These are phyloP conservation scores for Akebia trifoliata DNA, from an alignment of 164 flowering plant species.

Conservation along the genomic window DNA sequence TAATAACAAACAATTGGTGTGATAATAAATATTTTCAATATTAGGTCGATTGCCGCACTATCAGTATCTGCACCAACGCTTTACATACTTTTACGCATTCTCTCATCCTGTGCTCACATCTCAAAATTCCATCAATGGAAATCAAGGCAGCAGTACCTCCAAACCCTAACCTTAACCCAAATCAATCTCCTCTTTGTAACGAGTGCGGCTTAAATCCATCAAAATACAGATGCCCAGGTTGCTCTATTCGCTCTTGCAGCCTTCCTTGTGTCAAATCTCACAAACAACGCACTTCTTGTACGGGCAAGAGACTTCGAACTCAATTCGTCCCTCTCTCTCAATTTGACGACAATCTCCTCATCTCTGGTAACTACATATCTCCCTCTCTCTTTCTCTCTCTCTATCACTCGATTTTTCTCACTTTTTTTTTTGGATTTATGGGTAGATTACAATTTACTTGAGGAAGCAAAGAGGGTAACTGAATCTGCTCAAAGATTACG, in stretches of 20 bases:
- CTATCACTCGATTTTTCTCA: neutral
- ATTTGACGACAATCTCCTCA: slow-evolving; percentile 24
- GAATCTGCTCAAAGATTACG: slow-evolving; percentile 15
- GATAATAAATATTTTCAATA: too few relatives aligned
- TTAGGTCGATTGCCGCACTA: too few relatives aligned
- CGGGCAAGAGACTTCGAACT: slow-evolving; percentile 24
- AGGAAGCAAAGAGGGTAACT: slow-evolving; percentile 16
- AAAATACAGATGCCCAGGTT: slow-evolving; percentile 32
- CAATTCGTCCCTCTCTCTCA: slow-evolving; percentile 26
- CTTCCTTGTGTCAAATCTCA: slow-evolving; percentile 34
- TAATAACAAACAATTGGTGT: too few relatives aligned
- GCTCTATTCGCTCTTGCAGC: slow-evolving; percentile 27
- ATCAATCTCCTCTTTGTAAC: slow-evolving; percentile 15
- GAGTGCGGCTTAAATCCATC: slow-evolving; percentile 23
- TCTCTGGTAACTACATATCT: slow-evolving; percentile 18
- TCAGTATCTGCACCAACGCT: too few relatives aligned
- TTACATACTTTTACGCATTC: too few relatives aligned
- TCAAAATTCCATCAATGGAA: slow-evolving; percentile 14
- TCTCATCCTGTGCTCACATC: too few relatives aligned
- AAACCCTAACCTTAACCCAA: slow-evolving; percentile 7
- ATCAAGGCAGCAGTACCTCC: slow-evolving; percentile 2
- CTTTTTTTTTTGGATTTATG: neutral
- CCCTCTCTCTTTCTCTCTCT: slow-evolving; percentile 1
- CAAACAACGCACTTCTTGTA: slow-evolving; percentile 25
- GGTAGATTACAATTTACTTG: slow-evolving; percentile 17